Base-by-base conservation (phyloP, 139 green algal species). In the Chlorella ohadii region DNA sequence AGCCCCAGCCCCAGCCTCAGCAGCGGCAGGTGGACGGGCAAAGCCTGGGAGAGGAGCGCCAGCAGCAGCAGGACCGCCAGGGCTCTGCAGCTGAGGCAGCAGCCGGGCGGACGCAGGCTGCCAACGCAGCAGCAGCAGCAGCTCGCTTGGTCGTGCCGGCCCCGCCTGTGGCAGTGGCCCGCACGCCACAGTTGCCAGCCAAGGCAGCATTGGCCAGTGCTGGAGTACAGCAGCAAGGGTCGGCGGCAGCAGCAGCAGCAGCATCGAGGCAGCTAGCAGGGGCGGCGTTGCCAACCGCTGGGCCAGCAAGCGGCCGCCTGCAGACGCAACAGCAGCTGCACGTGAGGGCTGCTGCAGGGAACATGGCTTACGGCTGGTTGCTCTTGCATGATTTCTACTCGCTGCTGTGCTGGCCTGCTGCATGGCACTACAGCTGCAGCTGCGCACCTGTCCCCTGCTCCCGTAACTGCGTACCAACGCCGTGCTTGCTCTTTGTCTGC, bases 281-380 rank as follows among this genome's bases (percentile, higher is more conserved):
- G 19, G 27, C 39, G 25, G 33, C 33, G 65, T 12, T 11, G 65
- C 9, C 65, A 15, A 12, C 33, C 3, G 12, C 33, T 27, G 12
- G 1, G 25, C 70, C 23, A 47, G 28, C 33, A 17, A 39, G 34
- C 39, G 44, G 72, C 72, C 47, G 44, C 38, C n/a, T 82, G 36
- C 76, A 82, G 25, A 82, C 76, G 28, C 76, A 82, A 39, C 76
- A 82, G 76, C 76, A 82, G 59, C 36, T 82, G 59, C 76, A 82
- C 61, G 76, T 82, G 59, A 72, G 76, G 36, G n/a, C 7, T 79
- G 47, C 44, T 51, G 3, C 17, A 12, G 20, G 33, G 17, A 28
- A 17, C n/a, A n/a, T n/a, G n/a, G n/a, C n/a, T n/a, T n/a, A n/a
- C n/a, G n/a, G n/a, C 23, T 3, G 31, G 25, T 68, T 27, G 31